Evolutionary conservation across 345 rosid species (phyloP).

Genomic region (Pistacia vera): DNA sequence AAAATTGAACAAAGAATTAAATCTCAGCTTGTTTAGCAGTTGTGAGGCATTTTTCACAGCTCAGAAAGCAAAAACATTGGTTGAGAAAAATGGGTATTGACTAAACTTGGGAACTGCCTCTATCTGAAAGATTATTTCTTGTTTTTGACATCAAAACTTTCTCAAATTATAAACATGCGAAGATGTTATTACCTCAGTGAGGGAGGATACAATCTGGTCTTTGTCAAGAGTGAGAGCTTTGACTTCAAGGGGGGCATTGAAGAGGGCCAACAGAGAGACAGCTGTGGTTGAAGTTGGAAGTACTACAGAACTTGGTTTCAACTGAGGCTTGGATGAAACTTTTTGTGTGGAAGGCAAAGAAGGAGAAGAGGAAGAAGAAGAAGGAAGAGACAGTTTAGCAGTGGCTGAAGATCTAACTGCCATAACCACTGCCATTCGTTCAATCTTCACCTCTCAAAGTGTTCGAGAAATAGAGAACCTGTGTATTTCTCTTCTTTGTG

Average conservation of each 20-base stretch:
- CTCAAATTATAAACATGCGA: not conserved
- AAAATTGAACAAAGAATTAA: not conserved
- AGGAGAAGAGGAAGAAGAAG: constrained; percentile 29
- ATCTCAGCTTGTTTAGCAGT: not conserved
- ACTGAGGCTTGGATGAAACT: constrained; percentile 35
- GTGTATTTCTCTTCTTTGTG: not conserved
- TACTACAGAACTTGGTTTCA: constrained; percentile 45
- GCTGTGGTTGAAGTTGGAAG: constrained; percentile 66
- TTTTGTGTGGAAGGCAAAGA: constrained; percentile 26
- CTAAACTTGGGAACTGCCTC: not conserved
- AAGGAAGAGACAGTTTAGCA: constrained; percentile 39
- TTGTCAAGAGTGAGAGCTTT: constrained; percentile 66
- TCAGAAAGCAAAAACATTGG: not conserved
- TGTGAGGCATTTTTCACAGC: not conserved
- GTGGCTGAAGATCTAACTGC: constrained; percentile 53
- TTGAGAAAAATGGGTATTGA: not conserved
- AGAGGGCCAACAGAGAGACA: constrained; percentile 61
- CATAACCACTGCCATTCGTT: constrained; percentile 44
- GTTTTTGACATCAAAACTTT: not conserved
- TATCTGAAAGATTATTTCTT: not conserved
- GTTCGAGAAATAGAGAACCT: not conserved
- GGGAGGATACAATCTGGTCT: constrained; percentile 86
- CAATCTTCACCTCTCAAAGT: not conserved
- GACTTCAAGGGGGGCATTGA: constrained; percentile 62
- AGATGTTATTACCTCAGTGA: constrained; percentile 55